A percentile compares a stretch with the other conserved stretches of the same genome.
Conservation (phyloP, 2,329 filamentous ascomycete species). For the Fusarium neocosmosporiellum region DNA sequence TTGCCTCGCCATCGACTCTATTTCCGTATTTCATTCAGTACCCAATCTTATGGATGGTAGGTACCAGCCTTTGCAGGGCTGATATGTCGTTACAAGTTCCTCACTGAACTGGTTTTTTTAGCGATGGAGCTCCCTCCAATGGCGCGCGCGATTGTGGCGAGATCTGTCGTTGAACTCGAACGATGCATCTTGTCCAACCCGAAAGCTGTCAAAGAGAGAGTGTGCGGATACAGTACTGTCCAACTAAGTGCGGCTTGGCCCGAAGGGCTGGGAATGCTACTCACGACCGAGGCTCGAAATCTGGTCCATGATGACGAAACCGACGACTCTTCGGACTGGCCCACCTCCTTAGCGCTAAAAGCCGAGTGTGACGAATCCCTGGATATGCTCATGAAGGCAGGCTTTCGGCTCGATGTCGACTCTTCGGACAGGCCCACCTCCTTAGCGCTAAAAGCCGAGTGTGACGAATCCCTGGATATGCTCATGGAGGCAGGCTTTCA, state of each 20-base stretch:
- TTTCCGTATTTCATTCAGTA: not conserved
- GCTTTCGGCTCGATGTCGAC: not conserved
- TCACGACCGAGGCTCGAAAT: not conserved
- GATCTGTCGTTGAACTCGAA: not conserved
- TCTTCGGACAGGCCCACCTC: too few species aligned
- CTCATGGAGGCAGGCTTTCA: not conserved
- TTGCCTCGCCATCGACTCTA: rapidly evolving
- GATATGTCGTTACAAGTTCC: not conserved
- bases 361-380: not conserved
- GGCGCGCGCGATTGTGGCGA: not conserved
- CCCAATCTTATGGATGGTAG: not conserved
- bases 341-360: not conserved
- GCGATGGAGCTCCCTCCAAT: not conserved
- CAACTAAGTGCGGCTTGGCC: not conserved
- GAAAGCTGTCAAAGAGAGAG: rapidly evolving
- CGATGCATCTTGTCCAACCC: not conserved
- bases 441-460: too few species aligned
- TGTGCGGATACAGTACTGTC: not conserved
- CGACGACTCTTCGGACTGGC: rapidly evolving
- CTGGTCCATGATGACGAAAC: not conserved
- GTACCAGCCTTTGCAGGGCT: not conserved
- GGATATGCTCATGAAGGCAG: not conserved
- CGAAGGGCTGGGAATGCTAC: not conserved
- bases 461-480: not conserved
- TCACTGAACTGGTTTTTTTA: not conserved